A percentile compares a stretch with the other conserved stretches of the same genome.
Evolutionary conservation across 306 rosid species (phyloP).

Genomic region (Vigna reflexopilosa): DNA sequence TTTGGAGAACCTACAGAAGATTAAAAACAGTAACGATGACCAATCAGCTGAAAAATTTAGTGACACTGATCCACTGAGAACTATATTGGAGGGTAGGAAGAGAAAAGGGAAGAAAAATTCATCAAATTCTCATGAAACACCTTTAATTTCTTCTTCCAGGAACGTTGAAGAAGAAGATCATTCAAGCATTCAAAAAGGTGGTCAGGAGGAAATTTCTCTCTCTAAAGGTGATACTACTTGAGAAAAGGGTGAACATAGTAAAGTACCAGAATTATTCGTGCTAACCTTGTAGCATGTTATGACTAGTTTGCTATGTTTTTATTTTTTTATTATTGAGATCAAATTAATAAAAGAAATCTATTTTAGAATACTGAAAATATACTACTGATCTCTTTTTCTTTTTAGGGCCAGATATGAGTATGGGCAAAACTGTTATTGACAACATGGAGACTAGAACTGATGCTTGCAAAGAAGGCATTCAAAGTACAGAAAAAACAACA

Average conservation of each 20-base stretch:
- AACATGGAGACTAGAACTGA: constrained; percentile 40
- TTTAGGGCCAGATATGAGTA: constrained; percentile 44
- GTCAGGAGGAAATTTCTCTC: constrained; percentile 44
- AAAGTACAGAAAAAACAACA: constrained; percentile 35
- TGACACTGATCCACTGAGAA: constrained; percentile 37
- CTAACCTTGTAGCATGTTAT: constrained; percentile 35
- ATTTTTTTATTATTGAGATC: background rate
- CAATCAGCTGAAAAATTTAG: constrained; percentile 46
- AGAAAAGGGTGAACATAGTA: constrained; percentile 39
- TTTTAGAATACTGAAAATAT: constrained; percentile 16
- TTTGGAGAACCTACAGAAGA: constrained; percentile 49
- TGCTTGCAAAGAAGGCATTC: constrained; percentile 49
- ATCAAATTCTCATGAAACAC: constrained; percentile 43
- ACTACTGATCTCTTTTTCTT: constrained; percentile 28
- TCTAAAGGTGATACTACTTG: constrained; percentile 46
- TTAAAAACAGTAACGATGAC: constrained; percentile 43
- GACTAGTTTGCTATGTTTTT: constrained; percentile 28
- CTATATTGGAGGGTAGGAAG: constrained; percentile 38
- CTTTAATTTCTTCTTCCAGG: constrained; percentile 49
- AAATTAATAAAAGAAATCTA: background rate
- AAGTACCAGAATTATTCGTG: constrained; percentile 44
- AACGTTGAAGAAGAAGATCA: constrained; percentile 49
- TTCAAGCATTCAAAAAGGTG: constrained; percentile 43
- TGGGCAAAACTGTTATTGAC: constrained; percentile 42
- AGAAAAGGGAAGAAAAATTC: constrained; percentile 48